Evolutionary conservation across 2,329 filamentous ascomycete genomes (phyloP).

Genomic region (Colletotrichum sansevieriae): DNA sequence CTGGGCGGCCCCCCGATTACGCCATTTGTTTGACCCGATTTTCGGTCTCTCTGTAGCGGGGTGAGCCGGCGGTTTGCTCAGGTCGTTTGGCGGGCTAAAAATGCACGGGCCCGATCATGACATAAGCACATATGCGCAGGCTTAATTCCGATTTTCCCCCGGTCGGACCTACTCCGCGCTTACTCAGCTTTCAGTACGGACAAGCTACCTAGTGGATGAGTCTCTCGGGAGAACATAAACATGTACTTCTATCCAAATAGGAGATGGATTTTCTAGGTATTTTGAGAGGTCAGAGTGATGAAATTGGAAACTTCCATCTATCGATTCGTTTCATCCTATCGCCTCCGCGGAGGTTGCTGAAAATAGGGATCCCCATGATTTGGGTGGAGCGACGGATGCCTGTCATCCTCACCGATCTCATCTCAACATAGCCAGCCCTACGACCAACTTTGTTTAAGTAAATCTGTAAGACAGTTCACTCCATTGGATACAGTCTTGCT

Average conservation of each 20-base stretch:
- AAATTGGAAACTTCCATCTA: too few species aligned
- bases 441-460: background rate
- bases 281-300: too few species aligned
- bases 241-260: too few species aligned
- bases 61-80: constrained; percentile 29
- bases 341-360: too few species aligned
- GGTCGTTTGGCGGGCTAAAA: constrained; percentile 37
- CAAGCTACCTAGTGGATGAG: too few species aligned
- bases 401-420: too few species aligned
- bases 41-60: constrained; percentile 39
- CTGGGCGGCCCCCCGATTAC: too few species aligned
- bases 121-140: constrained; percentile 21
- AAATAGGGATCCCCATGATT: too few species aligned
- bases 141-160: constrained; percentile 20
- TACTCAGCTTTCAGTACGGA: background rate
- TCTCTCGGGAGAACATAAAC: too few species aligned
- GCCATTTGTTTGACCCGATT: constrained; percentile 33
- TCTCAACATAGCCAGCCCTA: background rate
- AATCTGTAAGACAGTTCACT: background rate
- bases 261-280: too few species aligned
- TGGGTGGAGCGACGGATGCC: background rate
- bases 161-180: background rate
- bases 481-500: background rate
- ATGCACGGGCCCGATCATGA: background rate
- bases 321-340: too few species aligned